Evolutionary conservation across 2,329 filamentous ascomycete genomes (phyloP), one percentile per base, ranked within the genome.

Genomic region (Chaetomiaceae sp.): DNA sequence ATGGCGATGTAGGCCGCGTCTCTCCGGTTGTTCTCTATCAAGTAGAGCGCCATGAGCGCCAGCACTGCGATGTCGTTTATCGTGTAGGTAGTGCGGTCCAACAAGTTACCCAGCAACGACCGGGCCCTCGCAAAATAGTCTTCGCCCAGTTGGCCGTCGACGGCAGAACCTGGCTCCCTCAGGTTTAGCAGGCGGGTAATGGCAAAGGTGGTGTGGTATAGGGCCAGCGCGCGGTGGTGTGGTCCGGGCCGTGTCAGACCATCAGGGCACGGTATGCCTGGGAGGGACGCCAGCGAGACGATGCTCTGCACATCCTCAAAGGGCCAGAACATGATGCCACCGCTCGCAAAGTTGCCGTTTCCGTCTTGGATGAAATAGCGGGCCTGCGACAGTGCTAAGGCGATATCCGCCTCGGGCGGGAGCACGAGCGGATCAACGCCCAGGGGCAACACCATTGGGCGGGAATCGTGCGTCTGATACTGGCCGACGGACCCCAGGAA

Each of bases 271-370:
- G 13, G 56, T 21, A 23, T 49, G 7, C 9, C 52, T 2, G 51
- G 56, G 11, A 38, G 21, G 9, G 54, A 48, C 1, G 56, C 49
- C 5, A 56, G 40, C 13, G 50, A n/a, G 43, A 48, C 5, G 23
- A 49, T 27, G 29, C 9, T 36, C 27, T 51, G 42, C 11, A 41
- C 14, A 10, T 52, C 50, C 2, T 49, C 50, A 21, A 76, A 65
- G 37, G 70, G 71, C 72, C 74, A 79, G 67, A 72, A 78, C 58
- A 73, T 73, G 33, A 77, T 72, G 25, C 76, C 76, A 16, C 76
- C 76, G 18, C 71, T 73, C 7, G 65, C 62, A 60, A 71, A 75
- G 6, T 59, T 57, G 11, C 70, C 71, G 53, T 66, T 67, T 27
- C 71, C 74, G 40, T 77, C 74, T 57, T 77, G 74, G 48, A 79